Evolutionary conservation across 768 basidiomycete species (phyloP).

Genomic region (Lactifluus echinatus): DNA sequence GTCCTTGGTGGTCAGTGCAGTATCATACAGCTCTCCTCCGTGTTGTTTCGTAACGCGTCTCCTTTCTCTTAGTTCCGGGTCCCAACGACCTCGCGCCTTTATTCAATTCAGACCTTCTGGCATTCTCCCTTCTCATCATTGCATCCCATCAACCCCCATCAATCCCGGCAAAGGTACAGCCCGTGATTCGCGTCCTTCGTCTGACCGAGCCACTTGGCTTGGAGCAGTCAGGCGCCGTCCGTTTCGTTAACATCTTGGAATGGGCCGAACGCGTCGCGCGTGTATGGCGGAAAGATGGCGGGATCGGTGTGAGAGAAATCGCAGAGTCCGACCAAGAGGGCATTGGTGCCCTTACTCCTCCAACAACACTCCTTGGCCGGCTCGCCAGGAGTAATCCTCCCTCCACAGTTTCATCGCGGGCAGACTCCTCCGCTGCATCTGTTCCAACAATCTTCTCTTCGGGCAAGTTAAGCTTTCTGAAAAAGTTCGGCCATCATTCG

Average conservation of each 20-base stretch:
- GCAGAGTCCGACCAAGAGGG: conserved; percentile 24
- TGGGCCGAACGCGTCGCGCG: conserved; percentile 34
- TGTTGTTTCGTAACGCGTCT: neutral
- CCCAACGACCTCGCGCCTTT: conserved; percentile 28
- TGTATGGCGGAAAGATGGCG: conserved; percentile 30
- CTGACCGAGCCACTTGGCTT: conserved; percentile 28
- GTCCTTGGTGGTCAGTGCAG: conserved; percentile 32
- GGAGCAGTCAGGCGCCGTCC: conserved; percentile 29
- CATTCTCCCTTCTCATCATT: conserved; percentile 32
- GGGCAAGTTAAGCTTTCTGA: neutral
- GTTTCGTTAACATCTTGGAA: conserved; percentile 31
- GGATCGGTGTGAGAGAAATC: conserved; percentile 24
- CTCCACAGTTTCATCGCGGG: neutral
- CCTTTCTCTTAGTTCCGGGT: conserved; percentile 3
- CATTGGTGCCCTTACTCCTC: conserved; percentile 23
- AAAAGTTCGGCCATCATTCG: conserved; percentile 7
- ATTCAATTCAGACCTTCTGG: conserved; percentile 28
- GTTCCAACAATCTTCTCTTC: neutral
- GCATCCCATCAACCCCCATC: conserved; percentile 29
- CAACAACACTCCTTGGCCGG: conserved; percentile 17
- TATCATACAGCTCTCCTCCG: neutral
- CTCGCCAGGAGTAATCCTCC: conserved; percentile 1
- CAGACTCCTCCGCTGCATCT: neutral
- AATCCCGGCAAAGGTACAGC: conserved; percentile 24
- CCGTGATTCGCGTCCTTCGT: conserved; percentile 30